Evolutionary conservation across 176 grass and related monocot species (phyloP), one percentile per base, ranked within the genome.

Genomic region (Oryza officinalis): DNA sequence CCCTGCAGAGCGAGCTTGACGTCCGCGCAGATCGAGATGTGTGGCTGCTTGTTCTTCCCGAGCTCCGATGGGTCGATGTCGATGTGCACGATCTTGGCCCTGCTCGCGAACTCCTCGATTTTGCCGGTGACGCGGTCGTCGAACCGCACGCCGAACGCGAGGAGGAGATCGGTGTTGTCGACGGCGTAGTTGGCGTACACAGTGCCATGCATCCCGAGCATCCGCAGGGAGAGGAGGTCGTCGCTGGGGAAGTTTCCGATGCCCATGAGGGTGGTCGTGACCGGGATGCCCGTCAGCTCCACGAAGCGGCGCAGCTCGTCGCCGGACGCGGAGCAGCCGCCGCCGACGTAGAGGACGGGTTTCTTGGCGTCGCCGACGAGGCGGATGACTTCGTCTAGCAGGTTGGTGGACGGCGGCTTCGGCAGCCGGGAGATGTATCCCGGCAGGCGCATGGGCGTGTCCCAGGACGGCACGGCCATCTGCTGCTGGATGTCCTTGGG

Each of bases 41-140:
- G 91, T 1, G 96, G 93, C 85, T 99, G 91, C 87, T 99, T 99
- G 64, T 99, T 99, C 87, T 99, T 99, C 26, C 96, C 96, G 45
- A 99, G 92, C 88, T 99, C 96, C 54, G 93, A 91, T 4, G 96
- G 93, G 27, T 99, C 96, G 7, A 99, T 99, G 81, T 99, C 96
- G 67, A 99, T 88, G 91, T 99, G 96, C 73, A 99, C 93, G 61
- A 99, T 99, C 85, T 99, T 99, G 10, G 96, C 72, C 60, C 91
- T 89, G 80, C 96, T 99, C 30, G 96, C 96, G 79, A 99, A 99
- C 68, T 91, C 89, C 78, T 99, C 96, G 0, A 99, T 80, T 72
- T 96, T 96, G 18, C 96, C 93, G 3, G 96, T 99, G 43, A 96
- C 96, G 2, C 89, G 89, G 31, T 99, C 96, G 76, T 99, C 96